Evolutionary conservation across 2,329 filamentous ascomycete genomes (phyloP), one percentile per base, ranked within the genome.

Genomic region (Stemphylium vesicarium): DNA sequence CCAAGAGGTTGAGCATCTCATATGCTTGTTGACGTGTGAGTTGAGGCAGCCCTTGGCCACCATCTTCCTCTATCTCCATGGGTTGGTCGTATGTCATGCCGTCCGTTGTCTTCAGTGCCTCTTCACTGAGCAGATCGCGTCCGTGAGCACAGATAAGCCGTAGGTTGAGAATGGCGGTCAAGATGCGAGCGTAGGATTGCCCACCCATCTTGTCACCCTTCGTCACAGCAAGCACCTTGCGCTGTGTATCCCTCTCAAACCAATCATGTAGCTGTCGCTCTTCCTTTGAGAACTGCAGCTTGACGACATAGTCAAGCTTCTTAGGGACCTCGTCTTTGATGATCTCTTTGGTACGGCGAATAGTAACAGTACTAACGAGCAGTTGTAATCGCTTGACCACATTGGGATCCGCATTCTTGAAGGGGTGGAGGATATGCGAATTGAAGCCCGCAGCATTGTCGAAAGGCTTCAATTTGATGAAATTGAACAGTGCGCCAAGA

Each of bases 81-180:
- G 95, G 91, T 60, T 91, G 91, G 35, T 91, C 88, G 8, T 87
- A 86, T n/a, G 88, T 92, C 75, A 91, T 84, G 20, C 93, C 94
- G 70, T 92, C 89, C 45, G 94, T 85, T 3, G 89, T 82, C 62
- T 89, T 87, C 40, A 96, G 79, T 66, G 98, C 94, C 16, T 94
- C 89, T 32, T 93, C 87, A 52, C 88, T 91, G 2, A 99, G 82
- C 7, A 99, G 84, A 56, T 98, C 94, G 61, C 89, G 90, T n/a
- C 95, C 95, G 72, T 97, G 94, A 1, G 93, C 95, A 70, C 93
- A 97, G 46, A 98, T 89, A 36, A 96, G 83, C 9, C 95, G 90
- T 15, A 99, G 84, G 26, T 94, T 89, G 62, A 96, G 84, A 69
- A 99, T 96, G 4, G 92, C 91, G 62, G 95, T 93, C 57, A 99